Conservation (phyloP, 2,329 filamentous ascomycete species). For the Parasarocladium wereldwijsianum region DNA sequence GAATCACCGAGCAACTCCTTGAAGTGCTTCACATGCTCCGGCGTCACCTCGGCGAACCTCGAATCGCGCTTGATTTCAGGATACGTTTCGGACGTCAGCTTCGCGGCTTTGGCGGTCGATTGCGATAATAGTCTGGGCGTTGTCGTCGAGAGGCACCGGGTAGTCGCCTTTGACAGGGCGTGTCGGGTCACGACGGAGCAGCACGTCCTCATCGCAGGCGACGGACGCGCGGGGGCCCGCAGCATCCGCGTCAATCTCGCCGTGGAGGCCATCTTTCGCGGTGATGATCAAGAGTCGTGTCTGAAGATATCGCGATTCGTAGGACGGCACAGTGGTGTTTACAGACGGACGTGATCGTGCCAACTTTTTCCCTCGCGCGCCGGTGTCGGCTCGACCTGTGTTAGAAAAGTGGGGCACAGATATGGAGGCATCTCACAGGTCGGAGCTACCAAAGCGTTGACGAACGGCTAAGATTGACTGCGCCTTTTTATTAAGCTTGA, state of each 20-base stretch:
- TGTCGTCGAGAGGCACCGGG: slow-evolving; percentile 16
- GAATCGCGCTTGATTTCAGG: slow-evolving; percentile 68
- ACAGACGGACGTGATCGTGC: too few relatives aligned
- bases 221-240: slow-evolving; percentile 5
- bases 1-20: slow-evolving; percentile 66
- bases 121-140: slow-evolving; percentile 13
- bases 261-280: slow-evolving; percentile 9
- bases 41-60: slow-evolving; percentile 58
- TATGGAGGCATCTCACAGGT: too few relatives aligned
- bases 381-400: too few relatives aligned
- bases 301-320: too few relatives aligned
- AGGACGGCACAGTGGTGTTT: too few relatives aligned
- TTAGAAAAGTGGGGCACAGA: too few relatives aligned
- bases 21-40: slow-evolving; percentile 73
- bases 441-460: too few relatives aligned
- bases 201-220: slow-evolving; percentile 3
- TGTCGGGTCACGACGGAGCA: slow-evolving; percentile 1
- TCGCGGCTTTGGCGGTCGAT: slow-evolving; percentile 19
- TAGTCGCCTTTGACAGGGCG: slow-evolving; percentile 1
- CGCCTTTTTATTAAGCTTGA: too few relatives aligned
- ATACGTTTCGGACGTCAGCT: slow-evolving; percentile 76
- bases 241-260: slow-evolving; percentile 8
- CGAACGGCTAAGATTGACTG: too few relatives aligned
- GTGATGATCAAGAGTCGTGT: too few relatives aligned
- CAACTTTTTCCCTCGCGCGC: too few relatives aligned